Base-by-base conservation (phyloP, 108 stramenopile species). In the Asterionellopsis glacialis region DNA sequence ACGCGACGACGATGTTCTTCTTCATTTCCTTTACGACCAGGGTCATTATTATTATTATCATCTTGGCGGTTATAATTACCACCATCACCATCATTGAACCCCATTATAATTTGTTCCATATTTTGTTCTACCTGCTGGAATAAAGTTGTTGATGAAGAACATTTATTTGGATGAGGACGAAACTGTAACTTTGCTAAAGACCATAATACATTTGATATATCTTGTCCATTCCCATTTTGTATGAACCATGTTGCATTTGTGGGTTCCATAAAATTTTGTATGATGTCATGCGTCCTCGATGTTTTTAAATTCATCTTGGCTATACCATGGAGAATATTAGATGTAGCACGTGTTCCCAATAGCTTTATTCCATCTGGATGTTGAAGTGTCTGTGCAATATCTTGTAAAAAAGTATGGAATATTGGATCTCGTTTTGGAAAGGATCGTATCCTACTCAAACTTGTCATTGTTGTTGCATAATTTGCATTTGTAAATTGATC, bases 401-500 rank as follows among this genome's bases (percentile, higher is more conserved):
- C 54, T 6, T 41, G 21, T 6, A 64, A 23, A 11, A 64, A 38
- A 22, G 38, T n/a, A 27, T 45, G 27, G 25, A 64, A 51, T 21
- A 48, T 22, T 1, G 64, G 42, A 55, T 64, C 54, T 13, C 14
- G 16, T 45, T 28, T 44, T 24, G 42, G 21, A 43, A 64, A 24
- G 11, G 64, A 64, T 27, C 42, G 54, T 16, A 64, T 64, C 16
- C 44, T 25, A 24, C 54, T 44, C 16, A 64, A 40, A 16, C 45
- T 43, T 19, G 16, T 45, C 64, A 55, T 45, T 0, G 64, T 33
- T 1, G 64, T 55, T 43, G 64, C 64, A 41, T 55, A 64, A 25
- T 55, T 55, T 9, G 40, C 38, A 28, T 42, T n/a, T 40, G 27
- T 55, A 42, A 64, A 64, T 27, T 27, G 24, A 11, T 23, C 41